These are phyloP conservation scores for Nothomitra cinnamomea DNA, from an alignment of 2,329 filamentous ascomycete genomes.

Conservation along the genomic window DNA sequence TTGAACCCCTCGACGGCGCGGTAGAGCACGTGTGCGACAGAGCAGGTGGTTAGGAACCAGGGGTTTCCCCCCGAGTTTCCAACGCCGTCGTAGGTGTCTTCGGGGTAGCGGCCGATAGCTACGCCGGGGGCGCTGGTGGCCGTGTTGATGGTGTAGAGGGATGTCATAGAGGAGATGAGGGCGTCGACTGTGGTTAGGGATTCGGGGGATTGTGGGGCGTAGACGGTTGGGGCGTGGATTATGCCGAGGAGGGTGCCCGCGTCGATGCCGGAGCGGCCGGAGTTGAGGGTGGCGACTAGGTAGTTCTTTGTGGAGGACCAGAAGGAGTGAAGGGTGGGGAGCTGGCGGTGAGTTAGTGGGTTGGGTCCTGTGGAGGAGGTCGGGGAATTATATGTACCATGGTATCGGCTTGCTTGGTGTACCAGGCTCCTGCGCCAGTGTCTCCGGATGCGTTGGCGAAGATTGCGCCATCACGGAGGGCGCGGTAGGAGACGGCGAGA, in stretches of 20 bases:
- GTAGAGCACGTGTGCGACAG: conserved; percentile 24
- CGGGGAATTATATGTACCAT: no score
- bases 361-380: no score
- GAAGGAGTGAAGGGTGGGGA: conserved; percentile 21
- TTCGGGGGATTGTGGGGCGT: neutral
- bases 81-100: conserved; percentile 26
- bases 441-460: conserved; percentile 21
- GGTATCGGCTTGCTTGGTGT: conserved; percentile 20
- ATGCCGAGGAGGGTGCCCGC: conserved; percentile 23
- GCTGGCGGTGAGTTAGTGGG: no score
- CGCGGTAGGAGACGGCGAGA: conserved; percentile 21
- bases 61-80: conserved; percentile 21
- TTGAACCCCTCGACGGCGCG: conserved; percentile 14
- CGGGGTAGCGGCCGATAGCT: conserved; percentile 26
- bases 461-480: conserved; percentile 20
- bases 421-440: conserved; percentile 22
- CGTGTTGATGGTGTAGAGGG: conserved; percentile 23
- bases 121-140: conserved; percentile 17
- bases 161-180: conserved; percentile 19
- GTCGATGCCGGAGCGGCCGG: conserved; percentile 20
- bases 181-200: no score
- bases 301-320: conserved; percentile 22
- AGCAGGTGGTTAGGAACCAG: conserved; percentile 27
- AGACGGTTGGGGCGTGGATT: conserved; percentile 16
- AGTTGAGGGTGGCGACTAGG: conserved; percentile 21